Evolutionary conservation across 345 rosid species (phyloP).

Genomic region (Dimocarpus longan): DNA sequence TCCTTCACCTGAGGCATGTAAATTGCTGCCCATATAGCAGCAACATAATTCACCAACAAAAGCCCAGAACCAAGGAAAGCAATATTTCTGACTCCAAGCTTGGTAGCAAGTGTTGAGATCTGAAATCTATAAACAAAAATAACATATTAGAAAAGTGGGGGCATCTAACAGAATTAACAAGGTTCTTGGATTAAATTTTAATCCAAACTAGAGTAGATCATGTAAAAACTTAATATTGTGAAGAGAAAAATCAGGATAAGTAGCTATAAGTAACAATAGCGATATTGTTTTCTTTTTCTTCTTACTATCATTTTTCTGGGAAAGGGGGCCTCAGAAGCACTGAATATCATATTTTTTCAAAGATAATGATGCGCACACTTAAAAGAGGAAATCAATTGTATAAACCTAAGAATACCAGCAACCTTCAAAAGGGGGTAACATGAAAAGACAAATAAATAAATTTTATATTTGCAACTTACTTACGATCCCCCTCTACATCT

Average conservation of each 20-base stretch:
- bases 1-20: constrained; percentile 86
- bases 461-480: constrained; percentile 49
- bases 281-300: neutral
- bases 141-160: neutral
- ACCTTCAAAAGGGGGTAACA: constrained; percentile 4
- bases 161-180: constrained; percentile 1
- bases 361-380: neutral
- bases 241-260: constrained; percentile 14
- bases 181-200: neutral
- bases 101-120: constrained; percentile 92
- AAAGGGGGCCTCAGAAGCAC: neutral
- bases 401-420: neutral
- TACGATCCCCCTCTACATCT: constrained; percentile 96
- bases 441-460: neutral
- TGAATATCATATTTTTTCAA: neutral
- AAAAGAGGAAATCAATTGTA: neutral
- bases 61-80: constrained; percentile 89
- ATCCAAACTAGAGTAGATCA: neutral
- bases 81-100: constrained; percentile 93
- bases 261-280: neutral
- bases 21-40: constrained; percentile 71
- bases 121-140: constrained; percentile 58
- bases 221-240: neutral
- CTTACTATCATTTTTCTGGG: neutral
- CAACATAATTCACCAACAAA: constrained; percentile 74